These are phyloP conservation scores for Hypsizygus marmoreus DNA, from an alignment of 768 basidiomycete species.

Conservation along the genomic window DNA sequence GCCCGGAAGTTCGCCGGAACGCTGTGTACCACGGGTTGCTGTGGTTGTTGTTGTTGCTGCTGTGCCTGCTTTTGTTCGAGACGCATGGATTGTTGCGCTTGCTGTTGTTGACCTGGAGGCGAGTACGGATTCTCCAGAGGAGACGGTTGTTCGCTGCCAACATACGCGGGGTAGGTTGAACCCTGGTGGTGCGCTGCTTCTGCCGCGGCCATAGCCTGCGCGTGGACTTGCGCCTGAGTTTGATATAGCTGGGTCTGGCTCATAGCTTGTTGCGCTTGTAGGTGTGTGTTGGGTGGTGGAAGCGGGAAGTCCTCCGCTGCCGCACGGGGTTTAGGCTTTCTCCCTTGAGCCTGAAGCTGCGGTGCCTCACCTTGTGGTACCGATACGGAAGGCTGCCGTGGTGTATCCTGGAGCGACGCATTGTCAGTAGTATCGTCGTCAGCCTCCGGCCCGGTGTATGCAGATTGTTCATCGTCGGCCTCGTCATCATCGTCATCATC, in stretches of 20 bases:
- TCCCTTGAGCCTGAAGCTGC: slow-evolving; percentile 11
- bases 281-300: slow-evolving; percentile 35
- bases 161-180: slow-evolving; percentile 5
- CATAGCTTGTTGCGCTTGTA: slow-evolving; percentile 25
- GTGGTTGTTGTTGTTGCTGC: too few species aligned
- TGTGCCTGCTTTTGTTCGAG: slow-evolving; percentile 16
- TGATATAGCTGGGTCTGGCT: slow-evolving; percentile 23
- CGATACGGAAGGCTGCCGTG: slow-evolving; percentile 11
- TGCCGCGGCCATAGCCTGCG: slow-evolving; percentile 19
- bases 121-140: slow-evolving; percentile 24
- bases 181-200: slow-evolving; percentile 17
- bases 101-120: slow-evolving; percentile 16
- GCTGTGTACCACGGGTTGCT: slow-evolving; percentile 22
- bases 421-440: slow-evolving; percentile 29
- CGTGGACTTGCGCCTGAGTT: slow-evolving; percentile 21
- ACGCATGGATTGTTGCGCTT: slow-evolving; percentile 20
- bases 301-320: slow-evolving; percentile 55
- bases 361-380: slow-evolving; percentile 5
- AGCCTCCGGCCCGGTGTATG: slow-evolving; percentile 26
- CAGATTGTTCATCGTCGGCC: slow-evolving; percentile 19
- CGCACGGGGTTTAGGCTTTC: slow-evolving; percentile 34
- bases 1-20: slow-evolving; percentile 62
- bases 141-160: slow-evolving; percentile 10
- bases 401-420: slow-evolving; percentile 13
- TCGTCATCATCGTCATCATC: slow-evolving; percentile 41